Percentiles rank a stretch among this genome's conserved stretches.
Conservation (phyloP, 2,329 filamentous ascomycete species). For the Trichophyton equinum region DNA sequence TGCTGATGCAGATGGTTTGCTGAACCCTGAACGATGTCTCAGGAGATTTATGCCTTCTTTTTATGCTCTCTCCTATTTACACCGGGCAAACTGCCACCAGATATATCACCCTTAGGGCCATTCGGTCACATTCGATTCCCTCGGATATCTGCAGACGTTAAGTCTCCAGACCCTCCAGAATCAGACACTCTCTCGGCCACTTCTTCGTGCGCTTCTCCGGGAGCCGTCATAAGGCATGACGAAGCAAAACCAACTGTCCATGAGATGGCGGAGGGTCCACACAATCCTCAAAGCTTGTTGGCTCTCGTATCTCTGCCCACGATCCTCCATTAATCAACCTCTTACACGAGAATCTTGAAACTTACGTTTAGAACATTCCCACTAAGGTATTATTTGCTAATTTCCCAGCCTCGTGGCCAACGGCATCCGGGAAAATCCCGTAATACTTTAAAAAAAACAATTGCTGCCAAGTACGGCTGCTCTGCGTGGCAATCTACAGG, state of each 20-base stretch:
- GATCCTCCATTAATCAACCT: not conserved
- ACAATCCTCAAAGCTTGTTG: not conserved
- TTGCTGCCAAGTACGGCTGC: not conserved
- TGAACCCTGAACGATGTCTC: no score
- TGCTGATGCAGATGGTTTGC: no score
- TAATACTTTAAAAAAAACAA: not conserved
- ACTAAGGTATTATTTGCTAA: not conserved
- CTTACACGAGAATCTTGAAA: not conserved
- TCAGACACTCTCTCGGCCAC: not conserved
- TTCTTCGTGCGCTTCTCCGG: not conserved
- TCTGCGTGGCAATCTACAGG: not conserved
- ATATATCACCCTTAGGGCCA: not conserved
- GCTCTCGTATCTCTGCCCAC: not conserved
- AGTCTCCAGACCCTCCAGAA: not conserved
- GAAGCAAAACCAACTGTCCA: not conserved
- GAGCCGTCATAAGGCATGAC: not conserved
- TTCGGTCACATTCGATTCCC: not conserved
- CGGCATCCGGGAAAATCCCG: not conserved
- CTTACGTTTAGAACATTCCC: not conserved
- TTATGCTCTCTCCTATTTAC: not conserved
- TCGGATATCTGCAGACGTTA: not conserved
- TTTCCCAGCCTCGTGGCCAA: not conserved
- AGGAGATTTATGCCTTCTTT: not conserved
- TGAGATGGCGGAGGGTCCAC: not conserved
- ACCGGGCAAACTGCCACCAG: not conserved